Conservation (phyloP, 2,329 filamentous ascomycete genomes). For the Ceratocystis papillata region DNA sequence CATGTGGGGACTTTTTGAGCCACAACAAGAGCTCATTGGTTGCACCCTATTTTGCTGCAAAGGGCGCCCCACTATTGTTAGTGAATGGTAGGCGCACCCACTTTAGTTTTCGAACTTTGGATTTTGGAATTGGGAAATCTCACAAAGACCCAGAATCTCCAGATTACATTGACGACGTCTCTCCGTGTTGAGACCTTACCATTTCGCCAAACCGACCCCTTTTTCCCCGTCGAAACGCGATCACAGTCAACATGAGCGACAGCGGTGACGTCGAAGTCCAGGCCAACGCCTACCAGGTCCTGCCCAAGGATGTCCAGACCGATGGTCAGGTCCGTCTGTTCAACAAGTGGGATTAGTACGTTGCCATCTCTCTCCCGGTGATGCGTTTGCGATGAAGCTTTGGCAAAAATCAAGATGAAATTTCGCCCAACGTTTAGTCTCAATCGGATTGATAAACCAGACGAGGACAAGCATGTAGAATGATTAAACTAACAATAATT, state of each 20-base stretch:
- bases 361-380: slow-evolving; percentile 17
- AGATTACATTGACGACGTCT: slow-evolving; percentile 24
- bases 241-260: slow-evolving; percentile 67
- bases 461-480: background rate
- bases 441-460: background rate
- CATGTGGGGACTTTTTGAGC: slow-evolving; percentile 30
- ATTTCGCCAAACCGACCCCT: slow-evolving; percentile 33
- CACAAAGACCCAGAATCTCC: slow-evolving; percentile 24
- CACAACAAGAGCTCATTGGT: slow-evolving; percentile 33
- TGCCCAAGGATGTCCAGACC: slow-evolving; percentile 90
- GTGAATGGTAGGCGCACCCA: slow-evolving; percentile 24
- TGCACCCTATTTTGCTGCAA: slow-evolving; percentile 31
- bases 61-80: slow-evolving; percentile 29
- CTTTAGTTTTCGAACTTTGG: slow-evolving; percentile 24
- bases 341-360: slow-evolving; percentile 80
- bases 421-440: background rate
- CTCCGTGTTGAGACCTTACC: slow-evolving; percentile 24
- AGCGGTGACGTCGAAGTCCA: slow-evolving; percentile 88
- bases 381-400: slow-evolving; percentile 17
- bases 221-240: slow-evolving; percentile 24
- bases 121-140: slow-evolving; percentile 24
- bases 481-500: slow-evolving; percentile 18
- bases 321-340: slow-evolving; percentile 91
- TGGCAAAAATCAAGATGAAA: slow-evolving; percentile 13
- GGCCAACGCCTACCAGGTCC: slow-evolving; percentile 62